These are phyloP conservation scores for Saturnispora sanitii DNA, from an alignment of 805 yeast genomes.

Conservation along the genomic window DNA sequence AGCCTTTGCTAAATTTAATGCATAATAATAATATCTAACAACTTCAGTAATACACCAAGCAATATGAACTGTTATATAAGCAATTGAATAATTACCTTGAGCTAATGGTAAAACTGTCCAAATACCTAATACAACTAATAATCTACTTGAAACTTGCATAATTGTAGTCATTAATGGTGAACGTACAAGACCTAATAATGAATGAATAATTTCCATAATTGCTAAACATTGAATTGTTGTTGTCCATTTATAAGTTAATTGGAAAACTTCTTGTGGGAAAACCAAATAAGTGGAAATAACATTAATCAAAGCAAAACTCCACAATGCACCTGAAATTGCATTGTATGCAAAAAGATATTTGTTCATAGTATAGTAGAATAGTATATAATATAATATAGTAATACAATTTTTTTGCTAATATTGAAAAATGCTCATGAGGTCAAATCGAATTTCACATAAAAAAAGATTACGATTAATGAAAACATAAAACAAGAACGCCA, in stretches of 20 bases:
- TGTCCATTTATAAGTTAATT: conserved; percentile 46
- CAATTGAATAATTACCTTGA: conserved; percentile 49
- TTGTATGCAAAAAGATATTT: conserved; percentile 23
- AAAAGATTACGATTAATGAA: no score
- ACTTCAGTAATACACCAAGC: conserved; percentile 97
- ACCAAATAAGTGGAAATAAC: conserved; percentile 16
- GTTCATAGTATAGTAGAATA: neutral
- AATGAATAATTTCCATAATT: conserved; percentile 67
- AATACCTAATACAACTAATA: conserved; percentile 75
- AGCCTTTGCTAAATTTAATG: conserved; percentile 48
- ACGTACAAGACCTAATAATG: conserved; percentile 69
- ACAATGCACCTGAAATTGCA: conserved; percentile 24
- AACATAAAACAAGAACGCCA: no score
- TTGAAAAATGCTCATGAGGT: no score
- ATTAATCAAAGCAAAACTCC: conserved; percentile 26
- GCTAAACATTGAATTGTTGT: conserved; percentile 73
- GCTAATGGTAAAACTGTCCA: conserved; percentile 65
- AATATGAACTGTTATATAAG: conserved; percentile 54
- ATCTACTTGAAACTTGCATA: conserved; percentile 80
- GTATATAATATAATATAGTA: no score
- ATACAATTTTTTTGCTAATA: no score
- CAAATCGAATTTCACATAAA: no score
- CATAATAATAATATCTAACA: conserved; percentile 81
- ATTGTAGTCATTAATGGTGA: conserved; percentile 78
- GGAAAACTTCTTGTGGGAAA: conserved; percentile 54